Evolutionary conservation across 2,329 filamentous ascomycete genomes (phyloP), one percentile per base, ranked within the genome.

Genomic region (Aspergillus sp.): DNA sequence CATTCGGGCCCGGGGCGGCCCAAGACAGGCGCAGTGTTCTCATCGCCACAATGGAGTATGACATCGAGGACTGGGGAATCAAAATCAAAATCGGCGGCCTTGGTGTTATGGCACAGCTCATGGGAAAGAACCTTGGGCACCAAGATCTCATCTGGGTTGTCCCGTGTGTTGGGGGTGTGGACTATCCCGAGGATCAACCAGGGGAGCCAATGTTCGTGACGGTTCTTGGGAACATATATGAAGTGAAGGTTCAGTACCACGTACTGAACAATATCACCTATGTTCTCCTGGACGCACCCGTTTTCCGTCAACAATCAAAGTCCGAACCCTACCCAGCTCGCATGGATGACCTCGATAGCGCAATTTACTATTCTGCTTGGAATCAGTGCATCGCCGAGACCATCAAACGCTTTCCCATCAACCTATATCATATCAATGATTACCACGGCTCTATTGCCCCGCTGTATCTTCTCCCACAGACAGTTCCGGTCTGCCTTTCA

Each of bases 51-150:
- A 88, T 89, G 84, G 86, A 89, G 70, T 89, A 89, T 71, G 85
- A 89, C 60, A 88, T 89, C 59, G 84, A 86, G 55, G 86, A 89
- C 67, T 89, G 86, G 84, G 79, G 74, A 4, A 86, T 89, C 73
- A 89, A 87, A 72, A 86, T 89, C 73, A 89, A 89, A 73, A 89
- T 89, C 47, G 86, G 86, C 59, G 86, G 86, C 59, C 77, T 89
- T 4, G 86, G 86, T 70, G 86, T 88, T 60, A 89, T 89, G 86
- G 86, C 86, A 34, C 84, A 87, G 64, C 75, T 89, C 2, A 89
- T 89, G 86, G 84, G 84, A 17, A 86, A 86, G 67, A 83, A 85
- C 52, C 79, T 89, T 11, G 77, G 82, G 3, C 85, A 89, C 62
- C 82, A 88, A 64, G 82, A 89, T 67, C 77, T 89, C 1, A 82